Evolutionary conservation across 129 eudicot genomes (phyloP).

Genomic region (Escallonia herrerae): DNA sequence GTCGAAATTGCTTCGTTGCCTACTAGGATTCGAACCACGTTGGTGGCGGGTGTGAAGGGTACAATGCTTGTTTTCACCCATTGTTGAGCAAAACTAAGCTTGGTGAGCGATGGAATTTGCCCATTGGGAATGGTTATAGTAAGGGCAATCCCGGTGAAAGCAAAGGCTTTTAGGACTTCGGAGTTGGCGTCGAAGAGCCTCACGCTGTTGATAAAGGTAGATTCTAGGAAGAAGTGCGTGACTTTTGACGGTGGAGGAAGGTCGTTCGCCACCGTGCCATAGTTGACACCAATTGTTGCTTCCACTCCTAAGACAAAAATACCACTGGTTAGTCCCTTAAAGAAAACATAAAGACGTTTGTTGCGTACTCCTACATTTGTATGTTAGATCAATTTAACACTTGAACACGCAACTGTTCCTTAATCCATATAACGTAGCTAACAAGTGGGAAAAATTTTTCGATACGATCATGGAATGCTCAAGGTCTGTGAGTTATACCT

Average conservation of each 20-base stretch:
- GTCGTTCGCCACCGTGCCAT: constrained; percentile 77
- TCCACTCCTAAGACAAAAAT: constrained; percentile 18
- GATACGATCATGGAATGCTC: no score
- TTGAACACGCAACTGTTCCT: not conserved
- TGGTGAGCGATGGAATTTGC: constrained; percentile 52
- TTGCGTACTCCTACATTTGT: not conserved
- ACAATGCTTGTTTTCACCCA: constrained; percentile 59
- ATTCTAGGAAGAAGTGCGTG: constrained; percentile 57
- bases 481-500: constrained; percentile 23
- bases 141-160: constrained; percentile 58
- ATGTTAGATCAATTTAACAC: no score
- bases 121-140: constrained; percentile 61
- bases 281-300: constrained; percentile 68
- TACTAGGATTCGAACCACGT: constrained; percentile 61
- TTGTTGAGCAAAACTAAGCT: constrained; percentile 45
- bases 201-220: constrained; percentile 72
- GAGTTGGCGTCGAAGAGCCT: constrained; percentile 63
- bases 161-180: constrained; percentile 58
- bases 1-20: constrained; percentile 85
- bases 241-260: constrained; percentile 73
- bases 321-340: not conserved
- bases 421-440: not conserved
- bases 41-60: constrained; percentile 58
- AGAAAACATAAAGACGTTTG: not conserved
- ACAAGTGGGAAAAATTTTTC: no score